phyloP scores from a whole-genome alignment of 2,329 filamentous ascomycete species.

The Dactylellina sp. region DNA sequence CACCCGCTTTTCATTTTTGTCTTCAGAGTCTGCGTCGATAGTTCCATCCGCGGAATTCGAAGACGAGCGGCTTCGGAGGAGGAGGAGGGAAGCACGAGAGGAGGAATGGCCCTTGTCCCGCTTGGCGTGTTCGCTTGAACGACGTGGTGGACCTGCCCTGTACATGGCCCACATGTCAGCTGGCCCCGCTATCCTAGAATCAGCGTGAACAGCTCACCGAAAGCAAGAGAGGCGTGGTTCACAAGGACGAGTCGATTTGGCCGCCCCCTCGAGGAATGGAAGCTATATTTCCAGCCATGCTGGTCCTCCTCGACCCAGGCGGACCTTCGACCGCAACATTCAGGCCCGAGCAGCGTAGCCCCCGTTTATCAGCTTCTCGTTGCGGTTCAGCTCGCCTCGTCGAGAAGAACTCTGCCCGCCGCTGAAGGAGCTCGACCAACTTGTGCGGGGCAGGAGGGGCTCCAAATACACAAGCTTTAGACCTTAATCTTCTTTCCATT shows the following conservation, averaged over 20 bases:
- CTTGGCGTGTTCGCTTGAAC: constrained; percentile 37
- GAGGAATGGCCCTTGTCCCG: constrained; percentile 6
- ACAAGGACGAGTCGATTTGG: constrained; percentile 35
- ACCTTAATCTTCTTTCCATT: not conserved
- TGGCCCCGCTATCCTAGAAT: constrained; percentile 43
- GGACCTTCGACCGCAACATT: constrained; percentile 31
- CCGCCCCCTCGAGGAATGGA: too few species aligned
- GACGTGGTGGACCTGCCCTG: constrained; percentile 41
- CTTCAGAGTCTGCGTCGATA: not conserved
- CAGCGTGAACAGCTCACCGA: constrained; percentile 45
- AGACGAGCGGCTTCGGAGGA: not conserved
- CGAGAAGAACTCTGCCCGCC: constrained; percentile 30
- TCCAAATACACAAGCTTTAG: constrained; percentile 11
- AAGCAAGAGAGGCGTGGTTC: constrained; percentile 34
- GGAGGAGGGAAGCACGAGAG: not conserved
- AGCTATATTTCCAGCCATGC: constrained; percentile 39
- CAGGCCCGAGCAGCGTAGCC: constrained; percentile 17
- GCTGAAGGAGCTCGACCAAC: constrained; percentile 30
- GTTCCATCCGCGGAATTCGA: too few species aligned
- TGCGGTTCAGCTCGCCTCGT: constrained; percentile 28
- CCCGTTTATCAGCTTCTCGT: constrained; percentile 24
- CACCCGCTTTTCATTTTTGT: too few species aligned
- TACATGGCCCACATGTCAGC: constrained; percentile 43
- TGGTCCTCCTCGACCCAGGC: constrained; percentile 33
- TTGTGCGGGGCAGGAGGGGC: constrained; percentile 28